These are phyloP conservation scores for Solanum clarkiae DNA, from an alignment of 257 asterid species.

Conservation along the genomic window DNA sequence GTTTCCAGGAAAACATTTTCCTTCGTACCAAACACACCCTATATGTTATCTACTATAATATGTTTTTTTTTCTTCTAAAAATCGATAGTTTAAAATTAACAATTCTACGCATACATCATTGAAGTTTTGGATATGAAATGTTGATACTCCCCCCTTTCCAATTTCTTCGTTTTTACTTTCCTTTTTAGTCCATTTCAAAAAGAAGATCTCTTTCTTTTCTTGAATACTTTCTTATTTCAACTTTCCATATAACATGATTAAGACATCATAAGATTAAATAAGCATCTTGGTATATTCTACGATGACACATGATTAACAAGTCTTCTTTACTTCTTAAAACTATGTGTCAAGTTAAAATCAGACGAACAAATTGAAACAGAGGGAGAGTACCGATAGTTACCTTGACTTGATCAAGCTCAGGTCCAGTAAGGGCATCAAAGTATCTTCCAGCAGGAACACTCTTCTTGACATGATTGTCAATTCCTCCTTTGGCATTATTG, in stretches of 20 bases:
- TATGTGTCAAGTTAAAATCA: neutral
- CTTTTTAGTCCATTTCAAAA: too few relatives aligned
- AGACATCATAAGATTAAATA: neutral
- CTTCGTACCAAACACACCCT: too few relatives aligned
- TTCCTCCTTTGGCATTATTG: constrained; percentile 12
- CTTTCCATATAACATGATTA: too few relatives aligned
- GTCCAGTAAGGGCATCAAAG: constrained; percentile 91
- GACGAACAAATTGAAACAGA: neutral
- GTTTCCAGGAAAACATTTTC: too few relatives aligned
- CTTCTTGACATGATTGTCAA: constrained; percentile 20
- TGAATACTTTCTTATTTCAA: too few relatives aligned
- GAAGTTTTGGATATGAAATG: neutral
- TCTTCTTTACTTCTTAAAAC: neutral
- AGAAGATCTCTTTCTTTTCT: too few relatives aligned
- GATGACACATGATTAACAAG: neutral
- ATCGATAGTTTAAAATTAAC: too few relatives aligned
- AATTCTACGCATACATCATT: neutral
- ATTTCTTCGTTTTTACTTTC: too few relatives aligned
- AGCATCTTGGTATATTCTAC: neutral
- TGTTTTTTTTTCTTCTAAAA: neutral
- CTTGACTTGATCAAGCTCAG: constrained; percentile 94
- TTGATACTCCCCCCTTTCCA: neutral
- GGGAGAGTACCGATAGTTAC: constrained; percentile 11
- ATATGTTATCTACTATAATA: neutral
- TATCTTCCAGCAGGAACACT: constrained; percentile 98